Percentiles rank a stretch among this genome's conserved stretches.
Evolutionary conservation across 2,329 filamentous ascomycete species (phyloP).

Genomic region (Botrytis aclada): DNA sequence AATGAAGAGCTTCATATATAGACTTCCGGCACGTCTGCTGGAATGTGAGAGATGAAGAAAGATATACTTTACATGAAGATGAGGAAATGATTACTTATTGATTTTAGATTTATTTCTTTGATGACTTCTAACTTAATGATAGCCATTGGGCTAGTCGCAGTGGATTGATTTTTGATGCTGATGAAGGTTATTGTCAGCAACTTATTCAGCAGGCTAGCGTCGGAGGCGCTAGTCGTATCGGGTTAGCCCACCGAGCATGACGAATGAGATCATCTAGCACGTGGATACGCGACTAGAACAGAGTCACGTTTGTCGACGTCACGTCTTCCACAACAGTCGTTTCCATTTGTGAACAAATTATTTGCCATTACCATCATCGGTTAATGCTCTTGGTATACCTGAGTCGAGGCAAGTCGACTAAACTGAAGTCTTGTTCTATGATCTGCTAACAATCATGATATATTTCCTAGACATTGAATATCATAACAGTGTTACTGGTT

Average conservation of each 20-base stretch:
- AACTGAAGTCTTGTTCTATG: neutral
- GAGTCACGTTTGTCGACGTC: neutral
- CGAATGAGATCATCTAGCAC: neutral
- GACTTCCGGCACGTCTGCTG: conserved; percentile 19
- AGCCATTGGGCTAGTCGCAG: neutral
- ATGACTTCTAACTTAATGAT: conserved; percentile 9
- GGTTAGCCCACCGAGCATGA: neutral
- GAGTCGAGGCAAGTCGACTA: neutral
- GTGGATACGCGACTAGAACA: neutral
- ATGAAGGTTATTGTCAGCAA: conserved; percentile 2
- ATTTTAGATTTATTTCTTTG: conserved; percentile 15
- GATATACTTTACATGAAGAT: conserved; percentile 21
- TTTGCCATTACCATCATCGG: neutral
- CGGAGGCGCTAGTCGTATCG: neutral
- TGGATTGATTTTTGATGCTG: conserved; percentile 14
- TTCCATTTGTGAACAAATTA: neutral
- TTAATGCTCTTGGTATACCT: neutral
- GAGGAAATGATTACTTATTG: conserved; percentile 17
- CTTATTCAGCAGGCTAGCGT: conserved; percentile 10
- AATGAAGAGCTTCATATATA: conserved; percentile 39
- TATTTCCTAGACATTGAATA: neutral
- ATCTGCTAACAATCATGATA: neutral
- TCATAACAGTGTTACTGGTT: neutral
- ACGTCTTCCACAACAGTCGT: neutral
- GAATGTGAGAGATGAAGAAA: conserved; percentile 29